Evolutionary conservation across 2,329 filamentous ascomycete genomes (phyloP).

Genomic region (Diaporthe destruens): DNA sequence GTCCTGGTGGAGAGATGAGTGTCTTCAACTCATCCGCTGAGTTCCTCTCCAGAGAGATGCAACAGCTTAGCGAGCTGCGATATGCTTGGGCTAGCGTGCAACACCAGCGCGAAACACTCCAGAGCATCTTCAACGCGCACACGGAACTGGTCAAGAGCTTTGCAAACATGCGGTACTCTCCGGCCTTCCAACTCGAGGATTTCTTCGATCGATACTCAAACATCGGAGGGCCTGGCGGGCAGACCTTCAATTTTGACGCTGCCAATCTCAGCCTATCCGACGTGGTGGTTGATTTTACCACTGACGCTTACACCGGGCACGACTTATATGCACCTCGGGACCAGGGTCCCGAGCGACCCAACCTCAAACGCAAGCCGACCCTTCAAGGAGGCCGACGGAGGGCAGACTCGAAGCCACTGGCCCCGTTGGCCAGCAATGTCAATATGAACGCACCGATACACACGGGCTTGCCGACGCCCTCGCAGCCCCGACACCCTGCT

Average conservation of each 20-base stretch:
- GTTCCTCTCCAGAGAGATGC: constrained; percentile 82
- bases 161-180: constrained; percentile 77
- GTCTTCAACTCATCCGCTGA: constrained; percentile 74
- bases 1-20: constrained; percentile 64
- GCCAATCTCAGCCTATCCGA: constrained; percentile 80
- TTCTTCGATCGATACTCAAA: constrained; percentile 85
- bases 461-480: constrained; percentile 47
- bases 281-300: constrained; percentile 70
- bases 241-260: constrained; percentile 75
- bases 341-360: constrained; percentile 51
- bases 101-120: constrained; percentile 83
- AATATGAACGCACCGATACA: constrained; percentile 47
- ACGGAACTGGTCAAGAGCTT: constrained; percentile 82
- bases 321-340: constrained; percentile 61
- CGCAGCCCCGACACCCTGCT: constrained; percentile 38
- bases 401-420: constrained; percentile 54
- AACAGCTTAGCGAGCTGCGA: constrained; percentile 80
- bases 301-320: constrained; percentile 66
- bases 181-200: constrained; percentile 86
- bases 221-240: constrained; percentile 68
- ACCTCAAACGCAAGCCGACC: constrained; percentile 64
- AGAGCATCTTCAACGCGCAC: constrained; percentile 83
- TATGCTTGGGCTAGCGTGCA: constrained; percentile 83
- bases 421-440: constrained; percentile 52
- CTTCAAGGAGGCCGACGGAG: constrained; percentile 54